phyloP scores from a whole-genome alignment of 73 alveolate genomes.

The Stentor roeselii region DNA sequence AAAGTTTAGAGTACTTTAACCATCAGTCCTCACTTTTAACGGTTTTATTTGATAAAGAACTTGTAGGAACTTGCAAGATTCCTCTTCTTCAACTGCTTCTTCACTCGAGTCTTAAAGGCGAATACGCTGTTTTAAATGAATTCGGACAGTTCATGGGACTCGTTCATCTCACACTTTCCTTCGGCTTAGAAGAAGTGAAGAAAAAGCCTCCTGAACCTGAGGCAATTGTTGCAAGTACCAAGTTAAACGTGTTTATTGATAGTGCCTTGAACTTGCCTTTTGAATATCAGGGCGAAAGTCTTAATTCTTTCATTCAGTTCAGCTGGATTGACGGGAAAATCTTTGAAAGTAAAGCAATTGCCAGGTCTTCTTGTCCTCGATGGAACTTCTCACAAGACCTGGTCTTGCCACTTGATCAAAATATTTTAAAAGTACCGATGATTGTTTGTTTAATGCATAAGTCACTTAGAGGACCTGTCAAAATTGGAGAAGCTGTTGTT shows the following conservation, averaged over 20 bases:
- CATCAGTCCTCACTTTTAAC: background rate
- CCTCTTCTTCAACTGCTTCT: background rate
- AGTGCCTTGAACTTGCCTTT: background rate
- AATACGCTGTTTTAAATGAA: constrained; percentile 7
- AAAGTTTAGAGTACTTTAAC: background rate
- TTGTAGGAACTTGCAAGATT: background rate
- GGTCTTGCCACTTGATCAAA: background rate
- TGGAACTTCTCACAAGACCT: background rate
- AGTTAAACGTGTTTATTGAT: background rate
- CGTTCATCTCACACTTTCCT: background rate
- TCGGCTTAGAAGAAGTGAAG: background rate
- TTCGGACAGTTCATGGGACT: constrained; percentile 26
- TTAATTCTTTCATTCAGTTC: constrained; percentile 5
- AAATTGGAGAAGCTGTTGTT: background rate
- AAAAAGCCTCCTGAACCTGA: background rate
- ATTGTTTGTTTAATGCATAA: background rate
- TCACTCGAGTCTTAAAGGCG: background rate
- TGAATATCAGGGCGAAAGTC: background rate
- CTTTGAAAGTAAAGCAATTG: background rate
- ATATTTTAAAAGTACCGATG: background rate
- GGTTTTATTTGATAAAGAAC: background rate
- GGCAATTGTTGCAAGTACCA: background rate
- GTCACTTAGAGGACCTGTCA: background rate
- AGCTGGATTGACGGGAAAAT: background rate
- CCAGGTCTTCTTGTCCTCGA: constrained; percentile 6